Percentiles rank a stretch among this genome's conserved stretches.
Evolutionary conservation across 768 basidiomycete genomes (phyloP).

Genomic region (Boletus subcaerulescens): DNA sequence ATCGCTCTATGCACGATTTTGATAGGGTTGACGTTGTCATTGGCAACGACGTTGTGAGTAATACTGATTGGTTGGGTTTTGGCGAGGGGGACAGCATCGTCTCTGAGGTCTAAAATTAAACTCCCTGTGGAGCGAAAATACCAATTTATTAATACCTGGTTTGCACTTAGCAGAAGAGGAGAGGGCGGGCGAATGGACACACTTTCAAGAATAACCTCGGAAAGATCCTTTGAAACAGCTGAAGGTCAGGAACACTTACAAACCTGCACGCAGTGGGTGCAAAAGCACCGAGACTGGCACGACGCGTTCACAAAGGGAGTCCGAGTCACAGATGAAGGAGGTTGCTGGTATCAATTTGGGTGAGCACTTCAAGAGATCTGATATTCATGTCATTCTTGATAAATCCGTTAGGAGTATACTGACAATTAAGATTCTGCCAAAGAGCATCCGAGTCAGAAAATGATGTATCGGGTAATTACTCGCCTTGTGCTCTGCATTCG

Average conservation of each 20-base stretch:
- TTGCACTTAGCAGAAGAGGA: neutral
- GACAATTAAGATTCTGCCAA: no score
- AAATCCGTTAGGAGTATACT: no score
- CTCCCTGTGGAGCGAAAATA: neutral
- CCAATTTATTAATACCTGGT: neutral
- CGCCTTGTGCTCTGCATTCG: neutral
- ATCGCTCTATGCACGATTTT: neutral
- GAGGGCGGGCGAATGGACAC: neutral
- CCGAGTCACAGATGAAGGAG: neutral
- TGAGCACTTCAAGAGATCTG: no score
- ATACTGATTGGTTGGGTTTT: neutral
- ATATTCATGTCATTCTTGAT: no score
- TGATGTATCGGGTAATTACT: neutral
- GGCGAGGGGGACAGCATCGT: no score
- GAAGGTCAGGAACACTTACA: neutral
- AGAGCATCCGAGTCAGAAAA: no score
- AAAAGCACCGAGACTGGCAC: neutral
- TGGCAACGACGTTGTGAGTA: conserved; percentile 7
- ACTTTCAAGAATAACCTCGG: neutral
- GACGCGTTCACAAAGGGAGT: neutral
- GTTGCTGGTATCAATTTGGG: neutral
- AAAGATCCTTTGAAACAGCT: neutral
- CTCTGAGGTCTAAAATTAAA: conserved; percentile 1
- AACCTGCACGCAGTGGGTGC: neutral
- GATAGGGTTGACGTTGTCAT: conserved; percentile 7